Evolutionary conservation across 768 basidiomycete species (phyloP).

Genomic region (Albatrellus ellisii): DNA sequence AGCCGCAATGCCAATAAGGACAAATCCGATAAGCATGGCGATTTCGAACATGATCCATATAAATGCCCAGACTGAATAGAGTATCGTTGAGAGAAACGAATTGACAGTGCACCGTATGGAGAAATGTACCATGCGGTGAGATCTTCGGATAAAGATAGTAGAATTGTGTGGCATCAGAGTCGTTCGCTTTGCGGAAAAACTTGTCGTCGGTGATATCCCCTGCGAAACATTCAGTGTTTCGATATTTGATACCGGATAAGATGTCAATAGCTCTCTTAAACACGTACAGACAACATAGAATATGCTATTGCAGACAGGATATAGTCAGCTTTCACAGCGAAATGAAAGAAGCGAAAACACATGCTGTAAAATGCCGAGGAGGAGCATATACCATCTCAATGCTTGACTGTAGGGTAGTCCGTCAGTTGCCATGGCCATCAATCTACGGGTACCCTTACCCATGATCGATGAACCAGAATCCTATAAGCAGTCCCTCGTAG

Average conservation of each 20-base stretch:
- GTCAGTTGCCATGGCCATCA: conserved; percentile 1
- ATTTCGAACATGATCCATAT: conserved; percentile 78
- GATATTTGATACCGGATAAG: not conserved
- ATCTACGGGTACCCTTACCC: conserved; percentile 36
- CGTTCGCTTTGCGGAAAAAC: conserved; percentile 90
- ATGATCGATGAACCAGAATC: conserved; percentile 94
- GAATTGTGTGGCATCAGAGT: conserved; percentile 89
- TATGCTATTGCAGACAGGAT: conserved; percentile 30
- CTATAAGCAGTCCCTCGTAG: conserved; percentile 80
- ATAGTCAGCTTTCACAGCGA: conserved; percentile 3
- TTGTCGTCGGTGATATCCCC: conserved; percentile 93
- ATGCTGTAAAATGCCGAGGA: conserved; percentile 78
- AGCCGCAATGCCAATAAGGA: conserved; percentile 65
- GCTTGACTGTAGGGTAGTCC: conserved; percentile 39
- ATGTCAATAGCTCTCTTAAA: too few relatives aligned
- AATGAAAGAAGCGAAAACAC: conserved; percentile 8
- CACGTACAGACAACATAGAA: conserved; percentile 79
- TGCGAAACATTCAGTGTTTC: conserved; percentile 16
- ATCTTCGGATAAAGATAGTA: conserved; percentile 57
- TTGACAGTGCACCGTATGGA: not conserved
- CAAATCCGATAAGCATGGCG: conserved; percentile 61
- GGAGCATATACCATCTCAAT: conserved; percentile 73
- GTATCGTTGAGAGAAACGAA: not conserved
- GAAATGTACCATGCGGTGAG: conserved; percentile 51
- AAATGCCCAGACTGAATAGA: conserved; percentile 60